phyloP scores from a whole-genome alignment of 345 rosid genomes.

The Eucalyptus camaldulensis region DNA sequence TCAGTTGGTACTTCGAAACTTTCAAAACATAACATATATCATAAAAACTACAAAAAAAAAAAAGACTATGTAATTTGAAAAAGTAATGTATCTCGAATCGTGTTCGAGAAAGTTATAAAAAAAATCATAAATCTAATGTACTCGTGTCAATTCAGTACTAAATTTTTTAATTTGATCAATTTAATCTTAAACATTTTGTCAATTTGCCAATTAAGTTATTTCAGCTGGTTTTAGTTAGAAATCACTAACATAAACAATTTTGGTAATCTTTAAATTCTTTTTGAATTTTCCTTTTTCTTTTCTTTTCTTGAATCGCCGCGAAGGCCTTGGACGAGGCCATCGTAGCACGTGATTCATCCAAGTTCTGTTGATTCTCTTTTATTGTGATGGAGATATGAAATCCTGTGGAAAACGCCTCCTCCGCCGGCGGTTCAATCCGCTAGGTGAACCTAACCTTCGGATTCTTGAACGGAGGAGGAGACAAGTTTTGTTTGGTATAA shows the following conservation, averaged over 20 bases:
- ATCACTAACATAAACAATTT: no score
- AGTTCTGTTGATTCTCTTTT: background rate
- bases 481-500: background rate
- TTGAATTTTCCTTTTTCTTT: rapidly evolving
- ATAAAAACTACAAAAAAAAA: no score
- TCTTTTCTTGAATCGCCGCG: no score
- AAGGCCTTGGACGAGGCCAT: no score
- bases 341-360: no score
- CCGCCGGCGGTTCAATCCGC: background rate
- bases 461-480: background rate
- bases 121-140: no score
- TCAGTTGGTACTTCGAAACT: background rate
- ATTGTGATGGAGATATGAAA: background rate
- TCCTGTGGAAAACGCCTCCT: background rate
- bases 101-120: rapidly evolving
- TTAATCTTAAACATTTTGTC: rapidly evolving
- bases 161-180: background rate
- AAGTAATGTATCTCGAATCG: no score
- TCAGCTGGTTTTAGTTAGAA: rapidly evolving
- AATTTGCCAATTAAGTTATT: rapidly evolving
- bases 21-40: background rate
- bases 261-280: no score
- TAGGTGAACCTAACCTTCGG: background rate
- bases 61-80: no score
- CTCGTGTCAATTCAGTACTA: rapidly evolving